phyloP scores from a whole-genome alignment of 495 filamentous ascomycete species.

The Xeromyces bisporus region DNA sequence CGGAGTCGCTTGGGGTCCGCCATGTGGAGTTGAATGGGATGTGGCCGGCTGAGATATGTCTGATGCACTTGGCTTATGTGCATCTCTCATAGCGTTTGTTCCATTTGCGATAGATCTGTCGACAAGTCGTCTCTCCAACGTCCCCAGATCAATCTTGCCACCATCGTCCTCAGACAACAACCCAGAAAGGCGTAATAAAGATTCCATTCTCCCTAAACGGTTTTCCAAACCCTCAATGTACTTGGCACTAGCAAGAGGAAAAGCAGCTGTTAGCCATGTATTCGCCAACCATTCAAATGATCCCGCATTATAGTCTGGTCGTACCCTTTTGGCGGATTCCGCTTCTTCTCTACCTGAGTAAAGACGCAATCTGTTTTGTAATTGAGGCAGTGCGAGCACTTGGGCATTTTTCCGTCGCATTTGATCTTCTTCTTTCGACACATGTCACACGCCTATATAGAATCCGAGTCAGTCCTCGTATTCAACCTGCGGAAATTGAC shows the following conservation, averaged over 20 bases:
- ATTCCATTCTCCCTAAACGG: conserved; percentile 84
- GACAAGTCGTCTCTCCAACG: conserved; percentile 63
- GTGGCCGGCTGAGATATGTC: conserved; percentile 10
- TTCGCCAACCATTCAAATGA: conserved; percentile 8
- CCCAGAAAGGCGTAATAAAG: conserved; percentile 69
- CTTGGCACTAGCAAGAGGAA: conserved; percentile 50
- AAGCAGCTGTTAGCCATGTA: conserved; percentile 5
- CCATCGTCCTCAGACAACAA: conserved; percentile 75
- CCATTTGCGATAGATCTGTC: conserved; percentile 36
- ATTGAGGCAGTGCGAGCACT: conserved; percentile 91
- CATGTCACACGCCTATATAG: conserved; percentile 81
- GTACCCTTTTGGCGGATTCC: conserved; percentile 92
- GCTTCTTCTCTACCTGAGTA: conserved; percentile 96
- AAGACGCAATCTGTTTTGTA: conserved; percentile 98
- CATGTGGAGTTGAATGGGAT: conserved; percentile 30
- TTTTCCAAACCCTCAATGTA: conserved; percentile 98
- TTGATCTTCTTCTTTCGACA: conserved; percentile 99
- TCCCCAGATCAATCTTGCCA: conserved; percentile 76
- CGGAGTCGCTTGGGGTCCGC: conserved; percentile 39
- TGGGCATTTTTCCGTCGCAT: conserved; percentile 90
- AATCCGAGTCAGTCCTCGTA: conserved; percentile 9
- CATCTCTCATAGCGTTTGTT: conserved; percentile 20
- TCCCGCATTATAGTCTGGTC: conserved; percentile 5
- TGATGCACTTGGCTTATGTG: conserved; percentile 13
- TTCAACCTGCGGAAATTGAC: not conserved